These are phyloP conservation scores for Astraeus odoratus DNA, from an alignment of 768 basidiomycete species.

Conservation along the genomic window DNA sequence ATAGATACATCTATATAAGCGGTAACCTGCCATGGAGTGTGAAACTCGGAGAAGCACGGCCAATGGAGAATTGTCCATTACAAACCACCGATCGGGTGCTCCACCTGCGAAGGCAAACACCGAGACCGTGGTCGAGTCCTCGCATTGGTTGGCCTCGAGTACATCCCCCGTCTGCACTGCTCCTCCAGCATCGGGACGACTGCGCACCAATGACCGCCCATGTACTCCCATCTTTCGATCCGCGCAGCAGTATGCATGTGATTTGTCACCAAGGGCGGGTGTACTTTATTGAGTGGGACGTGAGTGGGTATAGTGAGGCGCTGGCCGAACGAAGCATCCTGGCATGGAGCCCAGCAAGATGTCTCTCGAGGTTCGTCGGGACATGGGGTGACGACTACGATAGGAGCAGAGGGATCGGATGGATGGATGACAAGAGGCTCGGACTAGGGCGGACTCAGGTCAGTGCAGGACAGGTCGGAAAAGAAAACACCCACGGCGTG, in stretches of 20 bases:
- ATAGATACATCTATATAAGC: background rate
- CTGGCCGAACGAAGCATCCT: conserved; percentile 47
- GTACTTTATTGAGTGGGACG: conserved; percentile 38
- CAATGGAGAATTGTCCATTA: no score
- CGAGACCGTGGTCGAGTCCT: conserved; percentile 2
- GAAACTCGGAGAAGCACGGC: no score
- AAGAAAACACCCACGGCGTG: conserved; percentile 1
- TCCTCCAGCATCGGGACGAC: conserved; percentile 40
- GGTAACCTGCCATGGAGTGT: background rate
- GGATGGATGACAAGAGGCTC: conserved; percentile 26
- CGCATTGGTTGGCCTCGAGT: conserved; percentile 25
- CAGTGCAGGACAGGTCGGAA: background rate
- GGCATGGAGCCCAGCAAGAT: conserved; percentile 44
- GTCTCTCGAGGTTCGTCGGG: conserved; percentile 31
- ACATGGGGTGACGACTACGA: conserved; percentile 47
- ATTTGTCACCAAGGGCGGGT: conserved; percentile 36
- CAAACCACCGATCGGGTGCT: background rate
- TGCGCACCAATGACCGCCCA: conserved; percentile 48
- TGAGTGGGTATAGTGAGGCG: conserved; percentile 45
- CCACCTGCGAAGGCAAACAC: conserved; percentile 1
- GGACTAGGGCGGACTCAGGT: conserved; percentile 2
- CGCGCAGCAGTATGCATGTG: conserved; percentile 17
- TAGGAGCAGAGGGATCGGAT: conserved; percentile 35
- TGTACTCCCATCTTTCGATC: conserved; percentile 40
- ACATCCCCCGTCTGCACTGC: conserved; percentile 38